Evolutionary conservation across 2,329 filamentous ascomycete species (phyloP).

Genomic region (Sporothrix euskadiensis): DNA sequence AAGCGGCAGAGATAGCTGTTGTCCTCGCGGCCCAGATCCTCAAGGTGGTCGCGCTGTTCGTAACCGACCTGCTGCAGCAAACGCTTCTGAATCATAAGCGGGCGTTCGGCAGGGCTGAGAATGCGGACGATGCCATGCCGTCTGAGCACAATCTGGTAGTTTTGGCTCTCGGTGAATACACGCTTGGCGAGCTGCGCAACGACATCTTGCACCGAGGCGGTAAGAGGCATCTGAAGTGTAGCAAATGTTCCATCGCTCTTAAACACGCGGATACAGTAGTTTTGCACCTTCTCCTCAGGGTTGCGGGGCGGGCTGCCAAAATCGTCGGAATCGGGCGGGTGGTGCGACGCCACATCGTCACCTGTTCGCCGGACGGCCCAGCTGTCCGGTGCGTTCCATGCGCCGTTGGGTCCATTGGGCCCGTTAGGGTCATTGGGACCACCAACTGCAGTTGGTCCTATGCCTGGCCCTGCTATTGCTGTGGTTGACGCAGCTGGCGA

Average conservation of each 20-base stretch:
- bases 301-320: constrained; percentile 61
- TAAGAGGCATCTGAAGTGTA: constrained; percentile 80
- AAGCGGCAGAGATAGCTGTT: constrained; percentile 97
- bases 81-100: constrained; percentile 86
- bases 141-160: constrained; percentile 92
- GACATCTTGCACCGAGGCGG: constrained; percentile 82
- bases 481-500: neutral
- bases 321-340: constrained; percentile 65
- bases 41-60: constrained; percentile 78
- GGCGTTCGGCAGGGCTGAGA: constrained; percentile 74
- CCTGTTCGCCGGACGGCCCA: constrained; percentile 83
- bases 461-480: constrained; percentile 29
- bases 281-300: constrained; percentile 70
- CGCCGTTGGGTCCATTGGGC: constrained; percentile 50
- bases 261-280: constrained; percentile 94
- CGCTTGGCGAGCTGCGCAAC: constrained; percentile 91
- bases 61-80: constrained; percentile 92
- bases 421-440: constrained; percentile 48
- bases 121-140: constrained; percentile 89
- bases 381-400: constrained; percentile 93
- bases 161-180: constrained; percentile 87
- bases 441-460: neutral
- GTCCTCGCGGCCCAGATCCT: constrained; percentile 93
- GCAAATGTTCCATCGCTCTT: constrained; percentile 91
- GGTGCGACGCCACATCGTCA: constrained; percentile 60